These are phyloP conservation scores for Barnettozyma botsteinii DNA, from an alignment of 805 yeast species.

Conservation along the genomic window DNA sequence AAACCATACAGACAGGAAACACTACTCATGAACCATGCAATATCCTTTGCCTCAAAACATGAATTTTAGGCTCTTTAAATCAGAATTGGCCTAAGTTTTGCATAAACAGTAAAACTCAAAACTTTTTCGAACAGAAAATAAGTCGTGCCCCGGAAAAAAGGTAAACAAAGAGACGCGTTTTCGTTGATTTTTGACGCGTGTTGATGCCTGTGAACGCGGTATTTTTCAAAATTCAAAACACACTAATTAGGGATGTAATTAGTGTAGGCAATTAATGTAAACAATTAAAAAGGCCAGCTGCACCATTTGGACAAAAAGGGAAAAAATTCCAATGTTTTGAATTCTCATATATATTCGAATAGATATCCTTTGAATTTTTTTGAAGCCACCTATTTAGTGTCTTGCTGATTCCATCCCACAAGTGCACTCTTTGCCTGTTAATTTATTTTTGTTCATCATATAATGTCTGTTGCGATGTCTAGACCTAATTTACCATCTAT, in stretches of 20 bases:
- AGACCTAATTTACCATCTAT: constrained; percentile 4
- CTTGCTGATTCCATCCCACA: too few species aligned
- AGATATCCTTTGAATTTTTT: background rate
- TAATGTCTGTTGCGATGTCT: constrained; percentile 9
- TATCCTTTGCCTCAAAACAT: too few species aligned
- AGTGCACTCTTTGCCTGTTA: background rate
- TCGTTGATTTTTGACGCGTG: background rate
- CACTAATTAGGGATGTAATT: background rate
- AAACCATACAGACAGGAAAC: too few species aligned
- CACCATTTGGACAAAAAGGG: background rate
- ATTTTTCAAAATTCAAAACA: background rate
- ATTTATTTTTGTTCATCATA: background rate
- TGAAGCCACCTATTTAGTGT: too few species aligned
- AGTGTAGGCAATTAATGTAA: constrained; percentile 9
- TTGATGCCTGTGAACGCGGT: background rate
- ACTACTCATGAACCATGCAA: too few species aligned
- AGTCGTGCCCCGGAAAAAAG: constrained; percentile 4
- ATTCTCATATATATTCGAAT: background rate
- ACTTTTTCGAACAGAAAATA: too few species aligned
- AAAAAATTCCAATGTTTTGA: background rate
- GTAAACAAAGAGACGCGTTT: constrained; percentile 8
- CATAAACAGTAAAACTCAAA: too few species aligned
- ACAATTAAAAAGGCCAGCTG: constrained; percentile 6
- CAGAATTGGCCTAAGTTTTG: too few species aligned
- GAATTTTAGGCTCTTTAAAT: too few species aligned